Evolutionary conservation across 306 rosid genomes (phyloP).

Genomic region (Pyrus pyrifolia): DNA sequence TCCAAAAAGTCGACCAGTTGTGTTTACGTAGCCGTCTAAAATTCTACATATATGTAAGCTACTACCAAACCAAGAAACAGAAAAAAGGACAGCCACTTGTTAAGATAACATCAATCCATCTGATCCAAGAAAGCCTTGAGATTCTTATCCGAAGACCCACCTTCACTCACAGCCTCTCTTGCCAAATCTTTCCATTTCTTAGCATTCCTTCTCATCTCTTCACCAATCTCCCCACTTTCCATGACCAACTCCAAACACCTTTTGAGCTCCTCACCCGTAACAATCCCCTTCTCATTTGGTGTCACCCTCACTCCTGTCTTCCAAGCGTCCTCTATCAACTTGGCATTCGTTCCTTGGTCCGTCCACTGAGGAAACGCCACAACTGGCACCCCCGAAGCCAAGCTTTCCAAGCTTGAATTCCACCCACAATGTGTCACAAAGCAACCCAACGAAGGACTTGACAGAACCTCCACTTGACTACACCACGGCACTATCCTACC

Average conservation of each 20-base stretch:
- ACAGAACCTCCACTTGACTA: constrained; percentile 24
- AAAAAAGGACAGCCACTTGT: neutral
- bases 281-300: constrained; percentile 11
- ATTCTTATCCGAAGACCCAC: constrained; percentile 23
- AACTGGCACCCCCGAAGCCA: constrained; percentile 21
- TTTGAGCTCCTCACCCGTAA: constrained; percentile 14
- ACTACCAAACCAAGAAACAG: too few species aligned
- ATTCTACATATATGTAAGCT: too few species aligned
- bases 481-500: constrained; percentile 32
- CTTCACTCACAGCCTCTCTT: constrained; percentile 18
- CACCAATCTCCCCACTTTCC: constrained; percentile 7
- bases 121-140: constrained; percentile 18
- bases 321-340: constrained; percentile 30
- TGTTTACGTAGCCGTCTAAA: neutral
- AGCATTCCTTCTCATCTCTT: constrained; percentile 16
- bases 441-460: constrained; percentile 17
- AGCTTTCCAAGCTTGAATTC: constrained; percentile 30
- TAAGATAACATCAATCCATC: neutral
- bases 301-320: constrained; percentile 22
- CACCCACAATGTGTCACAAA: constrained; percentile 36
- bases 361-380: constrained; percentile 22
- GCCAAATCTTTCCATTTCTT: constrained; percentile 28
- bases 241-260: constrained; percentile 31
- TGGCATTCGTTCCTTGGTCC: constrained; percentile 30
- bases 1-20: neutral